Evolutionary conservation across 2,329 filamentous ascomycete genomes (phyloP), one percentile per base, ranked within the genome.

Genomic region (Sporothrix humicola): DNA sequence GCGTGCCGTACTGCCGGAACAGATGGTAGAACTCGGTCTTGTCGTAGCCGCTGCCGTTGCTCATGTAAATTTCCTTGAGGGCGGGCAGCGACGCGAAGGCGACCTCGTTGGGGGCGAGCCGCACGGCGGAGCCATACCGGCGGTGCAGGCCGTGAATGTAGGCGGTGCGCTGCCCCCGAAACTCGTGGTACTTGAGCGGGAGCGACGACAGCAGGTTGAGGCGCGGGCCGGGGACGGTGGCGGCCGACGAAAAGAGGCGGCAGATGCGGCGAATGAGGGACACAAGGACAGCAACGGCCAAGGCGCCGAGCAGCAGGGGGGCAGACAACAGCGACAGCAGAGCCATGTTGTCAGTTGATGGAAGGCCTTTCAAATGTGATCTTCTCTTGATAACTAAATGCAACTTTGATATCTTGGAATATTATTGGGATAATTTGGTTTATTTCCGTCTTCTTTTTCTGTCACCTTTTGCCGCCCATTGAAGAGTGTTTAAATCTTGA

Each of bases 11-110:
- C 2, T 89, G 83, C 74, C 79, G 85, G 75, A 91, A 91, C 20
- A 91, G 79, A 73, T 88, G 81, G 77, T 91, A 91, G 76, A 91
- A 90, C 74, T 88, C 87, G 0, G 88, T 90, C 81, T 91, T 91
- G 78, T 91, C 87, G 78, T 88, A 91, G 20, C 88, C 89, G 77
- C 88, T 90, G 2, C 88, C 89, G 0, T 86, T 85, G 0, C 86
- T 88, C 76, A 85, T 85, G 79, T 91, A 91, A 66, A 91, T 90
- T 80, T 90, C 87, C 77, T 88, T 90, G 65, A 90, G 80, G 0
- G 87, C 89, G 6, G 84, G 82, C 17, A 83, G 79, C 1, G 87
- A 88, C 0, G 87, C 85, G 75, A 91, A 90, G 0, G 87, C 87
- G 4, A 89, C 85, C 79, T 91, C 88, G 74, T 85, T 85, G 0